Conservation (phyloP, 164 flowering plant genomes). For the Nymphaea thermarum region DNA sequence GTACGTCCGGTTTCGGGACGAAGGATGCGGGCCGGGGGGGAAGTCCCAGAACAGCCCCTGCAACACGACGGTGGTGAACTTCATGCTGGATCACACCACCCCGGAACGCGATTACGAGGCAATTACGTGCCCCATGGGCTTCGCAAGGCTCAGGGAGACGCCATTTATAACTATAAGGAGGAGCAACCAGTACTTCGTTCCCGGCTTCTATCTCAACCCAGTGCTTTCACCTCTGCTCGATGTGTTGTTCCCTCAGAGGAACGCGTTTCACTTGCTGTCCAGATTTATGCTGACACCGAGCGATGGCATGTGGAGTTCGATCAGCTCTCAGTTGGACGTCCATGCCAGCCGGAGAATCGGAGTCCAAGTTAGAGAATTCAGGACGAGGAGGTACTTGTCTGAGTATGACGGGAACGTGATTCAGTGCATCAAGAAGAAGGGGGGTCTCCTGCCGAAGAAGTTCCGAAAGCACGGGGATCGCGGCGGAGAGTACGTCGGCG, state of each 20-base stretch:
- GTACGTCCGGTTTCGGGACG: neutral
- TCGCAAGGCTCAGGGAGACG: neutral
- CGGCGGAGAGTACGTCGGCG: neutral
- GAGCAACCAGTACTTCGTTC: neutral
- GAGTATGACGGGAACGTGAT: neutral
- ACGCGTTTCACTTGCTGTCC: neutral
- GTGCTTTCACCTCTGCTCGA: neutral
- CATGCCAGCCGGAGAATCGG: neutral
- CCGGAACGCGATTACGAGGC: neutral
- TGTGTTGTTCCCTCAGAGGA: neutral
- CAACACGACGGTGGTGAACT: neutral
- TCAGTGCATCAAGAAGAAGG: neutral
- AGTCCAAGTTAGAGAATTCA: constrained; percentile 1
- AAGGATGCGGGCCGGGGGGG: neutral
- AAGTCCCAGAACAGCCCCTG: neutral
- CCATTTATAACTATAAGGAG: neutral
- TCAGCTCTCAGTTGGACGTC: neutral
- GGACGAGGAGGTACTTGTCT: neutral
- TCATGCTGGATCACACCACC: neutral
- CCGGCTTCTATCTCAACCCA: neutral
- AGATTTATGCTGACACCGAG: neutral
- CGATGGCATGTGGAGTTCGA: neutral
- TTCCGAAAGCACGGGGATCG: neutral
- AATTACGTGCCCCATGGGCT: neutral
- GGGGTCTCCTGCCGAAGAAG: neutral